phyloP scores from a whole-genome alignment of 805 yeast genomes.

The Ogataea siamensis region DNA sequence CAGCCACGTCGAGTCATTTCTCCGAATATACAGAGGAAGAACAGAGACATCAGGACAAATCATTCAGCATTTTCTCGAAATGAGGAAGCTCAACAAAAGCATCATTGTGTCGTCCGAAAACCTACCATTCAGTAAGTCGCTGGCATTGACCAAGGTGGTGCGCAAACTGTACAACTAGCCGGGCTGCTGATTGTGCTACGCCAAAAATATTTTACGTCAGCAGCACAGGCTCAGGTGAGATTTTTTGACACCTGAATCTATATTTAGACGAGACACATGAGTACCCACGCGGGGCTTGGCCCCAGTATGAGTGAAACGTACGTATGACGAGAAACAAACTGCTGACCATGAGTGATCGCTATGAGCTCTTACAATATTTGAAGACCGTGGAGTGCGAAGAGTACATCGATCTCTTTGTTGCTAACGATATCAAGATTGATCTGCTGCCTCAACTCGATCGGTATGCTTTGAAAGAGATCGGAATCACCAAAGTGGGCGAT shows the following conservation, averaged over 20 bases:
- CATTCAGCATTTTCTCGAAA: slow-evolving; percentile 13
- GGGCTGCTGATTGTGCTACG: neutral
- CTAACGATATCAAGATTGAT: slow-evolving; percentile 56
- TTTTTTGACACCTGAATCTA: slow-evolving; percentile 1
- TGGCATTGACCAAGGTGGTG: slow-evolving; percentile 20
- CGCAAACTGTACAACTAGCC: slow-evolving; percentile 14
- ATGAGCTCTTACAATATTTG: slow-evolving; percentile 21
- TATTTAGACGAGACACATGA: slow-evolving; percentile 2
- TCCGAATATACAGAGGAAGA: slow-evolving; percentile 1
- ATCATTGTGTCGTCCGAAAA: slow-evolving; percentile 4
- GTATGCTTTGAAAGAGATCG: slow-evolving; percentile 65
- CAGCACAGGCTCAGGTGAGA: neutral
- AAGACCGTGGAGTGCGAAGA: slow-evolving; percentile 28
- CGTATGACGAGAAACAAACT: neutral
- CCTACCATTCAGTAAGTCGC: slow-evolving; percentile 15
- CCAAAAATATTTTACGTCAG: neutral
- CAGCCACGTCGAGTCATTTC: neutral
- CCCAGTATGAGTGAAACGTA: slow-evolving; percentile 11
- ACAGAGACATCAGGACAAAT: slow-evolving; percentile 6
- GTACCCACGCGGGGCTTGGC: neutral
- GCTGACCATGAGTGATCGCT: slow-evolving; percentile 17
- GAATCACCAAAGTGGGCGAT: slow-evolving; percentile 79
- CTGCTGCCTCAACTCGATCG: slow-evolving; percentile 60
- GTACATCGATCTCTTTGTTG: slow-evolving; percentile 30
- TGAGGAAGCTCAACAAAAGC: slow-evolving; percentile 14